These are phyloP conservation scores for Lodderomyces parapsilosis DNA, from an alignment of 1,139 yeast species.

Conservation along the genomic window DNA sequence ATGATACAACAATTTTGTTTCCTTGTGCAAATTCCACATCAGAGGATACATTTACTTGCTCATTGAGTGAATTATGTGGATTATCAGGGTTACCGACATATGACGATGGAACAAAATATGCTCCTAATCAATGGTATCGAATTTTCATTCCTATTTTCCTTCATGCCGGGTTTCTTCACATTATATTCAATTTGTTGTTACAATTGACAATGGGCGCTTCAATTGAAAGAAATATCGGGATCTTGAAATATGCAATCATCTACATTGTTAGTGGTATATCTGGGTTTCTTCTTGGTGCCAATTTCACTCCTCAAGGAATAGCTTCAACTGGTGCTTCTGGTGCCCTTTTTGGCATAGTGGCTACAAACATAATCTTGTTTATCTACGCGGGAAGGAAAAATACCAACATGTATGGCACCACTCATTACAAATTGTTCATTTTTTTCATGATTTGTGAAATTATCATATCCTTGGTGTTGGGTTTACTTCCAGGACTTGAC, in stretches of 20 bases:
- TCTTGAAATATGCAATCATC: conserved; percentile 52
- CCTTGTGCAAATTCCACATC: conserved; percentile 75
- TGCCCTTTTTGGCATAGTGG: conserved; percentile 67
- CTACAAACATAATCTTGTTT: conserved; percentile 58
- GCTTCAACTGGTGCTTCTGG: conserved; percentile 80
- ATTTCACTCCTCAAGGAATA: conserved; percentile 68
- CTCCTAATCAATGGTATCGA: conserved; percentile 71
- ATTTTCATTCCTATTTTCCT: conserved; percentile 69
- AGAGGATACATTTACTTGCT: conserved; percentile 53
- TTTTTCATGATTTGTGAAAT: conserved; percentile 55
- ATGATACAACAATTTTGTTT: conserved; percentile 44
- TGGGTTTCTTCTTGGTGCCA: conserved; percentile 71
- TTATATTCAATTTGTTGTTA: conserved; percentile 59
- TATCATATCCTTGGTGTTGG: conserved; percentile 60
- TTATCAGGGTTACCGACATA: conserved; percentile 43
- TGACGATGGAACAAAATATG: conserved; percentile 23
- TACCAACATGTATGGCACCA: conserved; percentile 43
- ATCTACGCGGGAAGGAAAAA: conserved; percentile 53
- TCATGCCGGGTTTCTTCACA: conserved; percentile 75
- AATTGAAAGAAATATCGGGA: conserved; percentile 61
- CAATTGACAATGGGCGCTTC: conserved; percentile 64
- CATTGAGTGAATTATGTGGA: conserved; percentile 61
- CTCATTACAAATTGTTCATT: conserved; percentile 45
- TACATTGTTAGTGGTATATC: conserved; percentile 64
- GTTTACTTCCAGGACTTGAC: conserved; percentile 72